Conservation (phyloP, 2,329 filamentous ascomycete genomes). For the Pseudocercospora musae region DNA sequence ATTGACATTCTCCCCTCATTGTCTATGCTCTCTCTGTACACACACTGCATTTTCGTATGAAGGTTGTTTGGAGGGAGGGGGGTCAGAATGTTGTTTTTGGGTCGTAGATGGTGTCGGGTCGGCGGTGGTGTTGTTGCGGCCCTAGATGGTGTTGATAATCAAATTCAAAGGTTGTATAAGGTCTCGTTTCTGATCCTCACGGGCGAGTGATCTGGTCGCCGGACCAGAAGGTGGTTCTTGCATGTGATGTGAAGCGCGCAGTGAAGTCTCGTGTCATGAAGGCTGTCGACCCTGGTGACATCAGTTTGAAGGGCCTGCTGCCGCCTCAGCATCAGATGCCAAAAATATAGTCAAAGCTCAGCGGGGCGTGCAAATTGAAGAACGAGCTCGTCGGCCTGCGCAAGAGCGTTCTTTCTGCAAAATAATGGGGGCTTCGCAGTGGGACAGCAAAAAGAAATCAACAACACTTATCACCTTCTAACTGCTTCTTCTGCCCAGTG, state of each 20-base stretch:
- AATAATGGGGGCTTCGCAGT: not conserved
- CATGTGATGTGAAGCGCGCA: not conserved
- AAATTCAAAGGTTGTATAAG: not conserved
- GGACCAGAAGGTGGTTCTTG: not conserved
- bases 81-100: conserved; percentile 18
- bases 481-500: not conserved
- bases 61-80: conserved; percentile 35
- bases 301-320: not conserved
- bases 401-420: not conserved
- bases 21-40: no score
- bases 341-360: not conserved
- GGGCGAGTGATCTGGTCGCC: not conserved
- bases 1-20: not conserved
- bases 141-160: not conserved
- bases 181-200: not conserved
- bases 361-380: not conserved
- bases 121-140: no score
- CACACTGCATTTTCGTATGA: conserved; percentile 31
- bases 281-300: not conserved
- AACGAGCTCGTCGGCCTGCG: no score
- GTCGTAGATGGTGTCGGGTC: not conserved
- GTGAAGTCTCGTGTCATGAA: not conserved
- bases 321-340: not conserved
- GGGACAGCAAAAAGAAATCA: not conserved
- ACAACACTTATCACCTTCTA: not conserved